A percentile compares a stretch with the other conserved stretches of the same genome.
phyloP scores from a whole-genome alignment of 164 flowering plant genomes.

The Vitis rotundifolia region DNA sequence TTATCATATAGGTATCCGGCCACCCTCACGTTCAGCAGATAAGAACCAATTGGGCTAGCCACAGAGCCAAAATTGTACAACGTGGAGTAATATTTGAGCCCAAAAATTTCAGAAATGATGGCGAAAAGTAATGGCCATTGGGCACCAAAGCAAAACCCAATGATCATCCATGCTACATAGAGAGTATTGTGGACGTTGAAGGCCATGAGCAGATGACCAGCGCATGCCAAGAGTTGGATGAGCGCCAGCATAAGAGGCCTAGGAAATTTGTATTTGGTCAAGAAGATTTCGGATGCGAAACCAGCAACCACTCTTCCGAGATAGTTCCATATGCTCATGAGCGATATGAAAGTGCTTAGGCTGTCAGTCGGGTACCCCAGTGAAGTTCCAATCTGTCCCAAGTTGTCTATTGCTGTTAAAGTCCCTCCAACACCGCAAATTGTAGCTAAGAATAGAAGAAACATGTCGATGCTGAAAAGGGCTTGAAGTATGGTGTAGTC shows the following conservation, averaged over 20 bases:
- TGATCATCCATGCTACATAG: neutral
- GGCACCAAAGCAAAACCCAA: constrained; percentile 7
- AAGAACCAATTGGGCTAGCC: constrained; percentile 8
- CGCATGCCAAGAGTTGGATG: constrained; percentile 40
- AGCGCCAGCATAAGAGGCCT: constrained; percentile 53
- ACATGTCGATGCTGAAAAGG: constrained; percentile 60
- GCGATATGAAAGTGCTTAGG: constrained; percentile 58
- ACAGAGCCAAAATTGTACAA: constrained; percentile 7
- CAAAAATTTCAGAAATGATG: constrained; percentile 9
- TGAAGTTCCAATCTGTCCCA: constrained; percentile 66
- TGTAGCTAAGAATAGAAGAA: constrained; percentile 49
- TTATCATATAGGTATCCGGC: constrained; percentile 9
- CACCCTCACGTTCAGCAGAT: constrained; percentile 8
- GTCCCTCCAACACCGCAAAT: constrained; percentile 61
- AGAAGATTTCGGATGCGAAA: constrained; percentile 46
- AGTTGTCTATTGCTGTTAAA: constrained; percentile 60
- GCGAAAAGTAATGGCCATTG: constrained; percentile 2
- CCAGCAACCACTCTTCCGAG: constrained; percentile 53
- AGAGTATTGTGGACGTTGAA: constrained; percentile 1
- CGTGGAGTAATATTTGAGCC: constrained; percentile 11
- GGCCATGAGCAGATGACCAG: constrained; percentile 36
- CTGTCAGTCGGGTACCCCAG: constrained; percentile 35
- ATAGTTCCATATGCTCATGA: constrained; percentile 69
- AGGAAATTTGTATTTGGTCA: constrained; percentile 48
- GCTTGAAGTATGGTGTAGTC: constrained; percentile 72